phyloP scores from a whole-genome alignment of 495 filamentous ascomycete species.

The Hypomontagnella monticulosa region DNA sequence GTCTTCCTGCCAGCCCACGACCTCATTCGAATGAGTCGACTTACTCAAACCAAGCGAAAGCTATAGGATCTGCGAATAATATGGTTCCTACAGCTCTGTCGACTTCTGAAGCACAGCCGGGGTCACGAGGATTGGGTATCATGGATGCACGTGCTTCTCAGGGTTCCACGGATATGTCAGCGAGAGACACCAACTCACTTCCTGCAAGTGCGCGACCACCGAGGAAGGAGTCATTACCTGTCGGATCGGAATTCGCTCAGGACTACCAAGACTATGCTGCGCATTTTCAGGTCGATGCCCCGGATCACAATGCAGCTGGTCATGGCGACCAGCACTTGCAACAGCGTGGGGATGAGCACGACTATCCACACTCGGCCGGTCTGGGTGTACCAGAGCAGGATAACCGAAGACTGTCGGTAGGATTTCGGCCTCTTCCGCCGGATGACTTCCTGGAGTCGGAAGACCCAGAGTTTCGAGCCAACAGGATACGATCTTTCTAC shows the following conservation, averaged over 20 bases:
- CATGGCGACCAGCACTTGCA: constrained; percentile 45
- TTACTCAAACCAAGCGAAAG: constrained; percentile 23
- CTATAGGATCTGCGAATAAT: constrained; percentile 17
- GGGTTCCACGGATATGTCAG: constrained; percentile 25
- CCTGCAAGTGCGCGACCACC: constrained; percentile 21
- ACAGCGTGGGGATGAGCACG: constrained; percentile 44
- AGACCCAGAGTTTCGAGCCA: constrained; percentile 94
- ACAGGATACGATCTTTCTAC: constrained; percentile 97
- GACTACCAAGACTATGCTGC: constrained; percentile 41
- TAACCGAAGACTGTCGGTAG: constrained; percentile 81
- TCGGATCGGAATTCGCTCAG: constrained; percentile 15
- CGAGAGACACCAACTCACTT: constrained; percentile 10
- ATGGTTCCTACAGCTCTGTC: constrained; percentile 20
- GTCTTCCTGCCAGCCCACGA: constrained; percentile 19
- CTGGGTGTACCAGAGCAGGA: constrained; percentile 70
- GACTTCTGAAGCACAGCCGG: not conserved
- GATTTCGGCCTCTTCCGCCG: constrained; percentile 90
- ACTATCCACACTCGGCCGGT: constrained; percentile 44
- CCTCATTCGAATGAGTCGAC: constrained; percentile 36
- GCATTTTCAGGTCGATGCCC: constrained; percentile 38
- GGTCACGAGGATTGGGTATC: constrained; percentile 25
- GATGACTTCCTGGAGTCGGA: constrained; percentile 73
- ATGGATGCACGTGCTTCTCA: constrained; percentile 27
- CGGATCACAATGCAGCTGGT: constrained; percentile 8
- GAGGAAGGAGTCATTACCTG: constrained; percentile 41